Conservation (phyloP, 805 yeast genomes). For the Vanderwaltozyma yarrowii region DNA sequence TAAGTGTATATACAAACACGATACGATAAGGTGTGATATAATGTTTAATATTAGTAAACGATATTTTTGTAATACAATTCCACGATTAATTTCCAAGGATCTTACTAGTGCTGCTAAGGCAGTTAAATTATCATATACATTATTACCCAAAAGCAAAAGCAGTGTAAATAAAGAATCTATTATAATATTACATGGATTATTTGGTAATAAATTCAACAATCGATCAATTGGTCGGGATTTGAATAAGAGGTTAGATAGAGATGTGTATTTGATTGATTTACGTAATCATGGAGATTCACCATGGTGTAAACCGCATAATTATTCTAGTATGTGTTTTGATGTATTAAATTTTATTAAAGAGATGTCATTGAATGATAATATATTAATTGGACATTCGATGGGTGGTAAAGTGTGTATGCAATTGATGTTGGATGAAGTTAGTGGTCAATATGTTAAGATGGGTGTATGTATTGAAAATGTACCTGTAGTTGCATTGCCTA, state of each 20-base stretch:
- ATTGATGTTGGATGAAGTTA: slow-evolving; percentile 56
- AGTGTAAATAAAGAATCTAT: slow-evolving; percentile 43
- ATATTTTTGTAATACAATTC: too few relatives aligned
- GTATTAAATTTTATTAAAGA: slow-evolving; percentile 60
- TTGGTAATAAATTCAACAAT: slow-evolving; percentile 77
- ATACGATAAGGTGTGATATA: not conserved
- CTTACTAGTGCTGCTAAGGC: too few relatives aligned
- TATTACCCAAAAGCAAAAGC: not conserved
- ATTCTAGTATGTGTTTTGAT: slow-evolving; percentile 75
- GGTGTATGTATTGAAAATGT: slow-evolving; percentile 82
- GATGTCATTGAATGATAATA: slow-evolving; percentile 35
- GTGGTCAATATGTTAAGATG: slow-evolving; percentile 39
- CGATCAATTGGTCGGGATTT: slow-evolving; percentile 63
- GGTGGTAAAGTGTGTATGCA: slow-evolving; percentile 96
- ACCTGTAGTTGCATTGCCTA: slow-evolving; percentile 57
- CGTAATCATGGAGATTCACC: slow-evolving; percentile 94
- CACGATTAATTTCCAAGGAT: too few relatives aligned
- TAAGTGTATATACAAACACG: too few relatives aligned
- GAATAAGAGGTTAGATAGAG: slow-evolving; percentile 38
- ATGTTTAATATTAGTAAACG: too few relatives aligned
- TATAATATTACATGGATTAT: slow-evolving; percentile 76
- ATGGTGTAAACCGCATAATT: slow-evolving; percentile 58
- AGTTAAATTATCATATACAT: not conserved
- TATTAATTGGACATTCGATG: slow-evolving; percentile 76
- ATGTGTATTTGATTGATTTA: slow-evolving; percentile 63